phyloP scores from a whole-genome alignment of 164 flowering plant genomes.

The Liriodendron chinense region DNA sequence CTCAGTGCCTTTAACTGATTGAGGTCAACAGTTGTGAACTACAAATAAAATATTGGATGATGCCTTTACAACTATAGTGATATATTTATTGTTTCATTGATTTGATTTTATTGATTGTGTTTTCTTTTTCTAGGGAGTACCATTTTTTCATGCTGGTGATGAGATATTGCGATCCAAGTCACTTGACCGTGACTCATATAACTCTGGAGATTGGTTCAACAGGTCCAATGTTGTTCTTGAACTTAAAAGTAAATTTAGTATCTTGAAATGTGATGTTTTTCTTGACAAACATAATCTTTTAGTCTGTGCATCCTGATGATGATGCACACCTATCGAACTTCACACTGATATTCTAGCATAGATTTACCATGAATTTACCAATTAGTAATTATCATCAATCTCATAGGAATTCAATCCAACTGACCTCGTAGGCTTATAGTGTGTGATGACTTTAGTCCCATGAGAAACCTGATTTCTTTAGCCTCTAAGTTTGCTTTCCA shows the following conservation, averaged over 20 bases:
- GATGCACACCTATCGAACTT: neutral
- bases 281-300: neutral
- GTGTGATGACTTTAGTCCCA: neutral
- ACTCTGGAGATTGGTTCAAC: conserved; percentile 99
- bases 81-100: neutral
- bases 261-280: neutral
- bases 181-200: conserved; percentile 96
- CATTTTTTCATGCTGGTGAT: conserved; percentile 94
- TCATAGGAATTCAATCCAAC: neutral
- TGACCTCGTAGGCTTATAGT: neutral
- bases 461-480: neutral
- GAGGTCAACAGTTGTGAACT: neutral
- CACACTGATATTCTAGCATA: neutral
- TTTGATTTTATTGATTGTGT: neutral
- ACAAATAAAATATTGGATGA: neutral
- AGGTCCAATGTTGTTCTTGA: conserved; percentile 36
- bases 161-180: conserved; percentile 96
- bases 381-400: neutral
- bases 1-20: neutral
- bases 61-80: neutral
- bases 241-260: neutral
- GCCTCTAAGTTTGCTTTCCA: neutral
- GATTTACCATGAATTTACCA: neutral
- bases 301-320: neutral
- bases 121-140: conserved; percentile 57